Evolutionary conservation across 768 basidiomycete genomes (phyloP).

Genomic region (Clathrus columnatus): DNA sequence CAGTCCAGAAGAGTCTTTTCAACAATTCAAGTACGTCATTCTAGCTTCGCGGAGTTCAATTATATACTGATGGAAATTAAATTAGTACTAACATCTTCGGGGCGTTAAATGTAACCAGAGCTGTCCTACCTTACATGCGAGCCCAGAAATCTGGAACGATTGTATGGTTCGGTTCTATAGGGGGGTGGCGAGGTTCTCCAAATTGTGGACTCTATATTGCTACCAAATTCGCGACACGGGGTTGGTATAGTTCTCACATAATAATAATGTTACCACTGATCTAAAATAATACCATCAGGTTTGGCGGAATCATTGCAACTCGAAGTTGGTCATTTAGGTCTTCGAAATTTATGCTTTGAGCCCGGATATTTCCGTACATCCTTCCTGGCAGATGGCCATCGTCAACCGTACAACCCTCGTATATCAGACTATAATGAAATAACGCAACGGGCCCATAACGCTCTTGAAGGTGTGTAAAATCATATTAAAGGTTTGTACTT

Average conservation of each 20-base stretch:
- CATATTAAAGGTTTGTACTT: not conserved
- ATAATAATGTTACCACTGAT: not conserved
- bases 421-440: constrained; percentile 13
- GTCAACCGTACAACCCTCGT: not conserved
- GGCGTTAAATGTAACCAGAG: constrained; percentile 30
- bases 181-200: constrained; percentile 14
- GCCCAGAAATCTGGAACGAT: constrained; percentile 33
- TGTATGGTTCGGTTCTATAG: constrained; percentile 34
- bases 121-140: constrained; percentile 42
- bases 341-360: constrained; percentile 11
- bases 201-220: constrained; percentile 27
- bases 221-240: constrained; percentile 31
- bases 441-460: not conserved
- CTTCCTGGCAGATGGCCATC: constrained; percentile 8
- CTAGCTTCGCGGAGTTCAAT: not conserved
- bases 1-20: constrained; percentile 21
- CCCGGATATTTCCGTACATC: constrained; percentile 20
- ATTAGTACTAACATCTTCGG: constrained; percentile 36
- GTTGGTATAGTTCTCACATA: constrained; percentile 17
- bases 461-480: constrained; percentile 6
- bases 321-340: constrained; percentile 19
- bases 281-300: constrained; percentile 17
- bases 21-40: constrained; percentile 23
- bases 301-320: constrained; percentile 18
- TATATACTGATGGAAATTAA: not conserved